These are phyloP conservation scores for Boletus vinaceobasis DNA, from an alignment of 768 basidiomycete genomes.

Conservation along the genomic window DNA sequence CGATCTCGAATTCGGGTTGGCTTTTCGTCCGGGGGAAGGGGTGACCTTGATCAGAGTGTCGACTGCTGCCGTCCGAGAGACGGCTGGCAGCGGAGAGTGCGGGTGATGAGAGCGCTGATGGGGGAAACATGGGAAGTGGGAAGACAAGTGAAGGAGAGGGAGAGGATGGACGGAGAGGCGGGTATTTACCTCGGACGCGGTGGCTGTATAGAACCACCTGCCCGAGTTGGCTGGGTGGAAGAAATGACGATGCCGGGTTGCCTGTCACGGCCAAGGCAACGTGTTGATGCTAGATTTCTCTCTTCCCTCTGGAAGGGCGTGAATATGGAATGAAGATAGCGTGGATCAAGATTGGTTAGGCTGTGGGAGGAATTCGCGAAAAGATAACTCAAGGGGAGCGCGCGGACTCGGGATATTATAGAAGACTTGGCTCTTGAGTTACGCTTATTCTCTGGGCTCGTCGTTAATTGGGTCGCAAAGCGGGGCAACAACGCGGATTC, in stretches of 20 bases:
- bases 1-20: slow-evolving; percentile 62
- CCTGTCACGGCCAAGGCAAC: slow-evolving; percentile 33
- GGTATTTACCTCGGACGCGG: slow-evolving; percentile 33
- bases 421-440: neutral
- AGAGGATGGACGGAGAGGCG: slow-evolving; percentile 9
- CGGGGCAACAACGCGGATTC: slow-evolving; percentile 17
- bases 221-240: slow-evolving; percentile 29
- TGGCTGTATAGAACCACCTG: slow-evolving; percentile 32
- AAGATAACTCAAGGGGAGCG: slow-evolving; percentile 18
- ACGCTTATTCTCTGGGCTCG: slow-evolving; percentile 1
- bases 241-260: slow-evolving; percentile 26
- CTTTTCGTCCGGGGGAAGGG: slow-evolving; percentile 42
- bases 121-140: slow-evolving; percentile 24
- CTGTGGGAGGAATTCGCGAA: slow-evolving; percentile 15
- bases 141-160: slow-evolving; percentile 12
- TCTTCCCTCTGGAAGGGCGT: slow-evolving; percentile 23
- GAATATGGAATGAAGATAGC: slow-evolving; percentile 27
- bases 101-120: slow-evolving; percentile 31
- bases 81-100: slow-evolving; percentile 35
- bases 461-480: neutral
- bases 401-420: slow-evolving; percentile 16
- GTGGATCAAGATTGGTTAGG: slow-evolving; percentile 30
- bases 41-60: slow-evolving; percentile 32
- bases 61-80: slow-evolving; percentile 37
- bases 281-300: slow-evolving; percentile 30